Conservation (phyloP, 768 basidiomycete genomes). For the Panaeolus papilionaceus region DNA sequence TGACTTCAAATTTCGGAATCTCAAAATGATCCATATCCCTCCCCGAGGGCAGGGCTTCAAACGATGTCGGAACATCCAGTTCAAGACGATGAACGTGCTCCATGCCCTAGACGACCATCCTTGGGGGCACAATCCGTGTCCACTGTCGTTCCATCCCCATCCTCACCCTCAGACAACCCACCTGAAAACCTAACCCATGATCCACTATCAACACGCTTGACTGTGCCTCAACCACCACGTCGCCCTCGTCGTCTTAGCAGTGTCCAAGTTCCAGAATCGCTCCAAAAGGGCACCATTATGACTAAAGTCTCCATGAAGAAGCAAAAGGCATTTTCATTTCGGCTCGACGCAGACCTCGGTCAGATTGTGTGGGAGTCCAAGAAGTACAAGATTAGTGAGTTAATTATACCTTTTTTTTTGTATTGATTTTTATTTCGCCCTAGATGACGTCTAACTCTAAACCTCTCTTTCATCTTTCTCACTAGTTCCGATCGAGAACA, state of each 20-base stretch:
- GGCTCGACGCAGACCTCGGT: slow-evolving; percentile 80
- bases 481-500: slow-evolving; percentile 85
- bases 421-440: slow-evolving; percentile 33
- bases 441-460: slow-evolving; percentile 26
- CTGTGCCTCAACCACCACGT: not conserved
- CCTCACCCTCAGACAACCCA: not conserved
- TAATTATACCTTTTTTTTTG: slow-evolving; percentile 29
- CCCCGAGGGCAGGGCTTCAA: not conserved
- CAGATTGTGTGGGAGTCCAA: slow-evolving; percentile 82
- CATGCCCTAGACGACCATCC: not conserved
- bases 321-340: slow-evolving; percentile 72
- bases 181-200: not conserved
- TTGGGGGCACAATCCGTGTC: not conserved
- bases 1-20: too few relatives aligned
- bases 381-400: slow-evolving; percentile 66
- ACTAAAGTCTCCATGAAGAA: slow-evolving; percentile 84
- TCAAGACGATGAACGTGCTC: not conserved
- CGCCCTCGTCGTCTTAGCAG: slow-evolving; percentile 21
- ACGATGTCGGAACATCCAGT: slow-evolving; percentile 3
- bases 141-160: slow-evolving; percentile 5
- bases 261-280: slow-evolving; percentile 52
- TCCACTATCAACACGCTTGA: not conserved
- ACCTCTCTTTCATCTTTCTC: slow-evolving; percentile 3
- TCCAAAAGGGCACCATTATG: slow-evolving; percentile 75
- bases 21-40: too few relatives aligned